Evolutionary conservation across 352 stramenopile species (phyloP).

Genomic region (Phytophthora sojae): DNA sequence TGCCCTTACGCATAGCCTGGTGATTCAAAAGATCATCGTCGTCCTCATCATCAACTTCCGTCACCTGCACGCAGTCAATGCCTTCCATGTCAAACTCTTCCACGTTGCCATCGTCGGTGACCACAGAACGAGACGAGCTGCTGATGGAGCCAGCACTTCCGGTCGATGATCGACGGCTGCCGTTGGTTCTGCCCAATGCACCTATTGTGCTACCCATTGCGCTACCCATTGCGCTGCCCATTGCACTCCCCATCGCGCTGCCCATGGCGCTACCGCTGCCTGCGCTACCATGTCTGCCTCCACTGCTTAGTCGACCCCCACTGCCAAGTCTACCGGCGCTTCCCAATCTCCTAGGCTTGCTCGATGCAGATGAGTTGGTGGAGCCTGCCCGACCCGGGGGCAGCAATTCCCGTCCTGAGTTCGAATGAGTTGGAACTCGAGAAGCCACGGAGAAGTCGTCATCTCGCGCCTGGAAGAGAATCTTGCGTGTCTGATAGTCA

Average conservation of each 20-base stretch:
- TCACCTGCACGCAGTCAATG: constrained; percentile 80
- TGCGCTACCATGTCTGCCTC: constrained; percentile 22
- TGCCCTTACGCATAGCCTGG: constrained; percentile 47
- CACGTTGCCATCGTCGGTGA: constrained; percentile 39
- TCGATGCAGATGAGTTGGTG: constrained; percentile 52
- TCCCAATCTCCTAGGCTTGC: constrained; percentile 40
- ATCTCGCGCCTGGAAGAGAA: constrained; percentile 87
- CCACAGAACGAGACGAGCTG: constrained; percentile 56
- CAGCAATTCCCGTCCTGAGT: constrained; percentile 64
- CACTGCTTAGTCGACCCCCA: constrained; percentile 8
- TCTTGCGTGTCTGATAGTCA: constrained; percentile 90
- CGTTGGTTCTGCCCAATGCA: constrained; percentile 23
- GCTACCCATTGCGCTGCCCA: constrained; percentile 32
- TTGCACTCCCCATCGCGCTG: constrained; percentile 10
- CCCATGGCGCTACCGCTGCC: constrained; percentile 27
- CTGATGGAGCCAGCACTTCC: constrained; percentile 55
- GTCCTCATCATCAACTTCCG: constrained; percentile 78
- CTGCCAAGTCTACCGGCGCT: constrained; percentile 31
- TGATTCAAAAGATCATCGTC: constrained; percentile 58
- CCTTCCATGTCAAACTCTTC: constrained; percentile 79
- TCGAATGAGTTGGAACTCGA: constrained; percentile 74
- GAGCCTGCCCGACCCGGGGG: constrained; percentile 38
- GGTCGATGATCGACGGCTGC: constrained; percentile 54
- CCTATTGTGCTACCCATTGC: constrained; percentile 25
- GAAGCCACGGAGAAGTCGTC: constrained; percentile 90